Base-by-base conservation (phyloP, 1,139 yeast genomes). In the Debaryomyces psychrophilus region DNA sequence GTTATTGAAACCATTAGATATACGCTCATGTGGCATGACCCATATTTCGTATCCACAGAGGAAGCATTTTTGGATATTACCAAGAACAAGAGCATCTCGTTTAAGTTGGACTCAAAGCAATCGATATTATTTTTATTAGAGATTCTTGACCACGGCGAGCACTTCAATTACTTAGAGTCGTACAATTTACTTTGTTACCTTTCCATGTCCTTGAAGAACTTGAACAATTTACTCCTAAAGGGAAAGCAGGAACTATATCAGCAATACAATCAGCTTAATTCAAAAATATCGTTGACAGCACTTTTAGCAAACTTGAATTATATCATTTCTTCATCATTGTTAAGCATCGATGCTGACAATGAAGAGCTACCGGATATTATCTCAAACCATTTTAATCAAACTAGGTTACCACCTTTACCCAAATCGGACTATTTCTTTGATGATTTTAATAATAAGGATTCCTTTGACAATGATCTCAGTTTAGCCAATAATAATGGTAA, bases 381-480 rank as follows among this genome's bases (percentile, higher is more conserved):
- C 6, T 22, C 40, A 2, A 37, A 44, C 11, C 54, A 51, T 23
- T 63, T 61, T 43, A 43, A 47, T 4, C 48, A 42, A 3, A 56
- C 62, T 17, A 44, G 47, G 3, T 51, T 67, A 18, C 72, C 75
- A 3, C 74, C 74, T 2, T 48, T 67, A 11, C 56, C 74, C 1
- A 66, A 60, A 44, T 53, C 61, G 8, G 50, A 44, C 35, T 58
- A 49, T 33, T 48, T 57, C 25, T 44, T 50, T n/a, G 57, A 56
- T 5, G 44, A 38, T 22, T 41, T 39, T 23, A 31, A 38, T 1
- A 39, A 35, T 8, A 37, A 43, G 15, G 57, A 52, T 8, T 51
- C 53, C 8, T 43, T 45, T 20, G 58, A 51, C 2, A 43, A 51
- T 4, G 50, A 49, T 29, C 12, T 44, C 8, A 26, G 15, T 2